A percentile compares a stretch with the other conserved stretches of the same genome.
Evolutionary conservation across 129 eudicot species (phyloP).

Genomic region (Calendula officinalis): DNA sequence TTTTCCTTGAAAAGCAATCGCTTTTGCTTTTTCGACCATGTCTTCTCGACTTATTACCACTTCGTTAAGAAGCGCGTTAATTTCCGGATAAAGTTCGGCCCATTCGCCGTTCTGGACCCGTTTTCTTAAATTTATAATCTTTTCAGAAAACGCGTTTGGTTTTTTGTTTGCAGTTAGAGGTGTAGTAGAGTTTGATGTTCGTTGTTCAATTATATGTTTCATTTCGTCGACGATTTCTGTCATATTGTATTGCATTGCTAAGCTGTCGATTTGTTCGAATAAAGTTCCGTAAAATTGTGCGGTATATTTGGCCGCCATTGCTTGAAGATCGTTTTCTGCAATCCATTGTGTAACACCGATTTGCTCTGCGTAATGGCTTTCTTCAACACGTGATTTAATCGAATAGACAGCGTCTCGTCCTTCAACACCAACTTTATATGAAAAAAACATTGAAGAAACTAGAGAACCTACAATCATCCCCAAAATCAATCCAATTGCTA

Average conservation of each 20-base stretch:
- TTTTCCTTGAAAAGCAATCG: constrained; percentile 72
- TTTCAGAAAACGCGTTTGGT: constrained; percentile 72
- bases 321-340: constrained; percentile 71
- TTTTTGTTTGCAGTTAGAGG: constrained; percentile 43
- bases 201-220: constrained; percentile 65
- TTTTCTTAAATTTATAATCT: constrained; percentile 58
- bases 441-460: constrained; percentile 51
- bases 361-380: constrained; percentile 61
- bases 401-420: constrained; percentile 80
- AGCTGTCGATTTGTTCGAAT: constrained; percentile 67
- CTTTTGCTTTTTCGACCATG: constrained; percentile 80
- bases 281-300: constrained; percentile 70
- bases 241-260: constrained; percentile 83
- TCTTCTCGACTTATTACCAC: constrained; percentile 55
- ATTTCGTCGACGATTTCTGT: constrained; percentile 79
- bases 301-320: constrained; percentile 67
- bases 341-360: constrained; percentile 45
- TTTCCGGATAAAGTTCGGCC: constrained; percentile 65
- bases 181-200: constrained; percentile 42
- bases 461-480: constrained; percentile 64
- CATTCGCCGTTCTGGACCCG: constrained; percentile 70
- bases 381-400: constrained; percentile 69
- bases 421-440: constrained; percentile 82
- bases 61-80: constrained; percentile 65
- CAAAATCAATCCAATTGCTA: constrained; percentile 74